Evolutionary conservation across 257 asterid species (phyloP).

Genomic region (Solanum peruvianum): DNA sequence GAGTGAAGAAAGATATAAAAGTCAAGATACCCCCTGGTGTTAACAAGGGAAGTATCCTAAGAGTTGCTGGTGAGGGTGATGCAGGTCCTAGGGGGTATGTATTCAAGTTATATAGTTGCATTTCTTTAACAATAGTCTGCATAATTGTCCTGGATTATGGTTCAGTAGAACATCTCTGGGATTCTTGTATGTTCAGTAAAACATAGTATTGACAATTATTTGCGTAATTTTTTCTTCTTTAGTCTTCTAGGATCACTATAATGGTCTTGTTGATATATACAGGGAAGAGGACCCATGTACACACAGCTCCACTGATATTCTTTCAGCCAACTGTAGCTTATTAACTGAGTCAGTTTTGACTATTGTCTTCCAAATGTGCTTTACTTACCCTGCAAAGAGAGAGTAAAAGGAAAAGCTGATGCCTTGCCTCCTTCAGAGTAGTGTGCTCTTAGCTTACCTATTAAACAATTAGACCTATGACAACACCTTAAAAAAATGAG

Average conservation of each 20-base stretch:
- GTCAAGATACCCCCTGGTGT: slow-evolving; percentile 99
- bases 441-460: background rate
- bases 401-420: background rate
- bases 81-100: slow-evolving; percentile 93
- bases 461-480: background rate
- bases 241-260: background rate
- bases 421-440: background rate
- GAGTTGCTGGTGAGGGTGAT: slow-evolving; percentile 99
- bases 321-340: background rate
- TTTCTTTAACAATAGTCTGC: background rate
- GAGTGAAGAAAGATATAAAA: slow-evolving; percentile 82
- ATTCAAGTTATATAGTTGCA: background rate
- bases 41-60: slow-evolving; percentile 91
- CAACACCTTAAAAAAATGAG: background rate
- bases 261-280: background rate
- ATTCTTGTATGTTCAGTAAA: background rate
- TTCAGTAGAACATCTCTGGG: background rate
- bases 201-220: background rate
- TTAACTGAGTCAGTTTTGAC: background rate
- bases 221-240: background rate
- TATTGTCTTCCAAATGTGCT: background rate
- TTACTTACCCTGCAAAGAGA: background rate
- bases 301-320: background rate
- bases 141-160: background rate
- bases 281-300: background rate